A percentile compares a stretch with the other conserved stretches of the same genome.
Evolutionary conservation across 176 grass and related monocot species (phyloP).

Genomic region (Oryza australiensis): DNA sequence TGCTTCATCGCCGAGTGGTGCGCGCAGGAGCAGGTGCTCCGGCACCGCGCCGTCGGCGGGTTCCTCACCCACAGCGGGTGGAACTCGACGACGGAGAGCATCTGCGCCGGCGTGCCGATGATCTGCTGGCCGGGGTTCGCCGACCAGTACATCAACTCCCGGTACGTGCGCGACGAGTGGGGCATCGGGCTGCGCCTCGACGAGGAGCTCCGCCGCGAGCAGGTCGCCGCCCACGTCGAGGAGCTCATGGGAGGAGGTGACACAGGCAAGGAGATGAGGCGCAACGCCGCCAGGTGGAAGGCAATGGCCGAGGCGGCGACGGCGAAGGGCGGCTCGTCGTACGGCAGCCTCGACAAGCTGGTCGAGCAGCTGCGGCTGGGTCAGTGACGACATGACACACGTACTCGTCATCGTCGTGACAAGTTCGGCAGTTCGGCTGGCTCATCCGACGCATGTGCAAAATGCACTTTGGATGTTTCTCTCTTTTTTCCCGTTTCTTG

Average conservation of each 20-base stretch:
- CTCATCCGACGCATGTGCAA: neutral
- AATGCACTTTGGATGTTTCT: neutral
- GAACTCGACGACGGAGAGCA: constrained; percentile 68
- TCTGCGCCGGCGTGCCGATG: constrained; percentile 55
- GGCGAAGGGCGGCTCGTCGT: constrained; percentile 39
- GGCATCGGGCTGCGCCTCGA: constrained; percentile 43
- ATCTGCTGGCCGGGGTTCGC: constrained; percentile 53
- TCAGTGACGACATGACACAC: constrained; percentile 7
- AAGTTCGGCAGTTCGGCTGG: neutral
- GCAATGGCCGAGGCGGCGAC: constrained; percentile 19
- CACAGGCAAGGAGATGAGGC: constrained; percentile 6
- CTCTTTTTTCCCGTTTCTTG: neutral
- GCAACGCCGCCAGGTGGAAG: constrained; percentile 29
- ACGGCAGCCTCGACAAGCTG: constrained; percentile 10
- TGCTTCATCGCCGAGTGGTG: constrained; percentile 50
- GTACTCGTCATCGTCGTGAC: neutral
- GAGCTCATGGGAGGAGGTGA: constrained; percentile 32
- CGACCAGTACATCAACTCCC: constrained; percentile 66
- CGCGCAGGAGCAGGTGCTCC: constrained; percentile 65
- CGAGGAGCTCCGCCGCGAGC: constrained; percentile 44
- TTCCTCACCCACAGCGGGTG: constrained; percentile 72
- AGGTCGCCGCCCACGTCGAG: constrained; percentile 25
- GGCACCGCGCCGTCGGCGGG: constrained; percentile 53
- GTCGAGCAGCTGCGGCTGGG: constrained; percentile 24
- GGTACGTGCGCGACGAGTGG: constrained; percentile 53